Base-by-base conservation (phyloP, 768 basidiomycete species). In the Exidia glandulosa region DNA sequence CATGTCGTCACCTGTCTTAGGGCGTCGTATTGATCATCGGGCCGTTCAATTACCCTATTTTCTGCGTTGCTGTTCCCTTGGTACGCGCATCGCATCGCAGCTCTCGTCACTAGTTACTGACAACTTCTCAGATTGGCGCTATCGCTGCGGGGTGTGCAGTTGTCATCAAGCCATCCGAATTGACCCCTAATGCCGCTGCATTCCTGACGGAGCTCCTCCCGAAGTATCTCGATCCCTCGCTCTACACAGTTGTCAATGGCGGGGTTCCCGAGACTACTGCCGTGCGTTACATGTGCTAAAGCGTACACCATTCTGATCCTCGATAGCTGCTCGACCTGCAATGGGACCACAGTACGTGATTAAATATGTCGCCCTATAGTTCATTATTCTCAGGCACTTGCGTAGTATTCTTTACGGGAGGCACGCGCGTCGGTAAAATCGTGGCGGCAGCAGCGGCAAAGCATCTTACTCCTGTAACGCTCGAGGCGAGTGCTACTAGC, bases 31-130 rank as follows among this genome's bases (percentile, higher is more conserved):
- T 89, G 55, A 80, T 87, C 65, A 85, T 90, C 59, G 85, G 75
- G 32, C 85, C 87, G 0, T 89, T 87, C 78, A 90, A 89, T 69
- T 88, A 86, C 66, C 89, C 88, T 0, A 61, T 89, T 12, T 84
- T 77, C 75, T 69, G 87, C 57, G 69, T 78, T 0, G 36, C 87
- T 7, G 73, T 76, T 1, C 86, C 86, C 13, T 61, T 91, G 63
- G 86, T 86, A 61, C 25, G 79, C 68, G 33, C 47, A 56, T 77
- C 73, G n/a, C n/a, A n/a, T n/a, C n/a, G n/a, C n/a, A n/a, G n/a
- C 41, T 86, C 25, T 75, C 79, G 29, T 58, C n/a, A 30, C 3
- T 50, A 2, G 32, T 32, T n/a, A n/a, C 5, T 36, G 36, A 32
- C 19, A n/a, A 59, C 25, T 41, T 29, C n/a, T 14, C 37, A 68